Base-by-base conservation (phyloP, 2,329 filamentous ascomycete species). In the Anisogramma anomala region DNA sequence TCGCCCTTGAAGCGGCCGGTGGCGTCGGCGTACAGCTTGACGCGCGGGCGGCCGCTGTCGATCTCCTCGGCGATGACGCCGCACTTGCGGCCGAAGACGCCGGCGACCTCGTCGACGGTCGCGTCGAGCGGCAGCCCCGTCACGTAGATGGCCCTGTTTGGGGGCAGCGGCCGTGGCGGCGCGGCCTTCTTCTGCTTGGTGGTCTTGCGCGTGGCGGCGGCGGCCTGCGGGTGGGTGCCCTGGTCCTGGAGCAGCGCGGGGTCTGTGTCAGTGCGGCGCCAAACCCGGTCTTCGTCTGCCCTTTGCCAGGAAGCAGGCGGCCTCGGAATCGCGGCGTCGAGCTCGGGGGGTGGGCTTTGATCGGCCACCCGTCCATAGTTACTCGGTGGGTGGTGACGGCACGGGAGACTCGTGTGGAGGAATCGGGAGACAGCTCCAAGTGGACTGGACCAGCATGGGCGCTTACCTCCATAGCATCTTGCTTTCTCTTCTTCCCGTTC, bases 41-140 rank as follows among this genome's bases (percentile, higher is more conserved):
- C 89, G 27, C 91, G 81, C 33, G 86, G 85, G 33, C 79, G 75
- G 42, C 85, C 84, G 53, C 79, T 87, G 55, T 95, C 88, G 49
- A 94, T 88, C 61, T 94, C 84, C 61, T 96, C 88, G 36, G 89
- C 86, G 49, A 98, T 88, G 50, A 96, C 82, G 46, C 88, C 88
- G 55, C 77, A 93, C 58, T 85, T 89, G 48, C 73, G 67, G 36
- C 80, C 85, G 65, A 98, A 98, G 20, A 84, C 69, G 18, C 86
- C 75, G 50, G 82, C 73, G 13, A 98, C 77, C 64, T 98, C 91
- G 22, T 83, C 76, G 31, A 81, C 67, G 0, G 82, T 84, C 32
- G 77, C 82, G 58, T 96, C 85, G 28, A 69, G 62, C 0, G 91
- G 93, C 3, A 98, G 73, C 10, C 84, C 85, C 4, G 87, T 94